Base-by-base conservation (phyloP, 192 early-diverging fungal genomes). In the Phlyctochytrium arcticum region DNA sequence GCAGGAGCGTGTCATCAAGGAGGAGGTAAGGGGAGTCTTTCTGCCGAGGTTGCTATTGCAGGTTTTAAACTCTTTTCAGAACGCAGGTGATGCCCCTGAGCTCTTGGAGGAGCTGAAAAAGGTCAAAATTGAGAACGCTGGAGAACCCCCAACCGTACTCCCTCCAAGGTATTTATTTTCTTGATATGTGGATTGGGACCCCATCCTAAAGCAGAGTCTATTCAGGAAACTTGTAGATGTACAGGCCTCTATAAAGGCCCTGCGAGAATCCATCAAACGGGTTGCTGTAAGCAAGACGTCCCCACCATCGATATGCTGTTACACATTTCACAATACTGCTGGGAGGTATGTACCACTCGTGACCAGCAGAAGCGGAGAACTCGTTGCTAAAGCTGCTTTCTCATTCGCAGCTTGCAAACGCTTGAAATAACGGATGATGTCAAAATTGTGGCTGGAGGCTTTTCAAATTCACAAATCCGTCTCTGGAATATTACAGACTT, bases 281-380 rank as follows among this genome's bases (percentile, higher is more conserved):
- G 79, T 92, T 19, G 70, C 78, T 6, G 60, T 94, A n/a, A 76
- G 80, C 5, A 75, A 85, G 4, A 75, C 76, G 2, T 82, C 87
- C 9, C 74, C 93, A 26, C 92, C 94, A 12, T 94, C 92, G 19
- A 83, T 98, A 31, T 95, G 93, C 75, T 91, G 88, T 65, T 97
- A 92, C 72, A 99, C 94, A 29, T 90, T 98, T 67, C 93, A 96
- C 72, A 99, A 99, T 72, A 90, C 92, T 15, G 78, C 89, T 70
- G 85, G 88, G 76, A 77, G 71, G 67, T 69, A 35, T 32, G 54
- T 35, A 70, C 33, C 21, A 31, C 36, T 3, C 44, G 6, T 15
- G 21, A 39, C 57, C 36, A 48, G 29, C n/a, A n/a, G n/a, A n/a
- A n/a, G n/a, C n/a, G n/a, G n/a, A n/a, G n/a, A n/a, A n/a, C n/a